These are phyloP conservation scores for Phialemonium atrogriseum DNA, from an alignment of 2,329 filamentous ascomycete genomes.

Conservation along the genomic window DNA sequence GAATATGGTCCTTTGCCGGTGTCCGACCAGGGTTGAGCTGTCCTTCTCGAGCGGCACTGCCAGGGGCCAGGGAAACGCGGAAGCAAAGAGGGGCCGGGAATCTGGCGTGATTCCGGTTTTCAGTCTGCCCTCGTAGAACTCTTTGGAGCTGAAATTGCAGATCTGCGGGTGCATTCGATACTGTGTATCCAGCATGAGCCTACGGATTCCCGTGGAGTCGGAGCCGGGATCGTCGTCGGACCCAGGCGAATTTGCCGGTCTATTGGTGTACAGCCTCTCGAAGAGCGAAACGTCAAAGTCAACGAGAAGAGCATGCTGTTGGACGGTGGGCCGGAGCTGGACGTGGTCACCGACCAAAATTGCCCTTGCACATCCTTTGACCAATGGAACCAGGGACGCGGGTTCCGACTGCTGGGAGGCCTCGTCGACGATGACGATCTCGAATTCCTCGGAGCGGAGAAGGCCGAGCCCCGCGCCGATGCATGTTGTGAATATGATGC, in stretches of 20 bases:
- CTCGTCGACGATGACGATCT: constrained; percentile 34
- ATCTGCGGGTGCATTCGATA: constrained; percentile 34
- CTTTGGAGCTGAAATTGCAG: constrained; percentile 28
- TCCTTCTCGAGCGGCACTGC: background rate
- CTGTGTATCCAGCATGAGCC: constrained; percentile 33
- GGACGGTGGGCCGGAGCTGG: constrained; percentile 34
- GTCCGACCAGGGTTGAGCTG: too few species aligned
- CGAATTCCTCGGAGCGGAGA: constrained; percentile 27
- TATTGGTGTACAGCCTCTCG: constrained; percentile 30
- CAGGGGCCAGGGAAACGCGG: constrained; percentile 9
- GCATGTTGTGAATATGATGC: constrained; percentile 36
- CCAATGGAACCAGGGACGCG: constrained; percentile 27
- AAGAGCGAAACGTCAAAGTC: constrained; percentile 34
- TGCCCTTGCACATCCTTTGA: constrained; percentile 31
- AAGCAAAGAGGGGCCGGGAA: constrained; percentile 15
- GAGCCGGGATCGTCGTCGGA: too few species aligned
- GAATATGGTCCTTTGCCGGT: constrained; percentile 23
- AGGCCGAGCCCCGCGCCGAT: constrained; percentile 31
- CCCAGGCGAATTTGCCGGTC: too few species aligned
- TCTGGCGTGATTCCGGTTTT: constrained; percentile 20
- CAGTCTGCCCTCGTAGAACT: constrained; percentile 30
- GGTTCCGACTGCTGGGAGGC: constrained; percentile 38
- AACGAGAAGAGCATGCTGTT: constrained; percentile 22
- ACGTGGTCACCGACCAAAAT: constrained; percentile 38
- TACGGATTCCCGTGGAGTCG: too few species aligned